Conservation (phyloP, 2,329 filamentous ascomycete genomes). For the Colletotrichum magnum region DNA sequence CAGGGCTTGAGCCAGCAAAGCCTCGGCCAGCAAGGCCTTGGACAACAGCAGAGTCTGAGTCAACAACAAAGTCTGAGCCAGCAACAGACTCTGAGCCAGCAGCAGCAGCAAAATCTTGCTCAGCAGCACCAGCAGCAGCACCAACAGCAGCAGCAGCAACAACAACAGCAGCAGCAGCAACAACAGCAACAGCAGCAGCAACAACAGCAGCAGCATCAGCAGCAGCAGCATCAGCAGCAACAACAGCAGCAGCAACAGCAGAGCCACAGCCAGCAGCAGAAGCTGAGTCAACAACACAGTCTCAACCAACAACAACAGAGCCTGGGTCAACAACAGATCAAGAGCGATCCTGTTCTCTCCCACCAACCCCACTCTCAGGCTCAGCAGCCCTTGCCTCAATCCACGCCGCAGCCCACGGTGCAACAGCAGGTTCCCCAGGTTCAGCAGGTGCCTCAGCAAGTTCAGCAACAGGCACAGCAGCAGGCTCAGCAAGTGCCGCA, state of each 20-base stretch:
- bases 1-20: slow-evolving; percentile 46
- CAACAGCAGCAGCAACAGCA: slow-evolving; percentile 49
- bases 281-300: slow-evolving; percentile 49
- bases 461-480: slow-evolving; percentile 50
- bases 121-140: slow-evolving; percentile 47
- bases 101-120: slow-evolving; percentile 46
- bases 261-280: slow-evolving; percentile 49
- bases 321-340: slow-evolving; percentile 46
- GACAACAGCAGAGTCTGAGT: slow-evolving; percentile 47
- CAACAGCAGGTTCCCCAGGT: slow-evolving; percentile 38
- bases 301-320: slow-evolving; percentile 49
- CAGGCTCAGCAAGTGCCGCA: slow-evolving; percentile 45
- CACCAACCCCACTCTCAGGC: slow-evolving; percentile 30
- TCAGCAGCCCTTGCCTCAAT: slow-evolving; percentile 36
- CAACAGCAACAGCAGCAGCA: slow-evolving; percentile 1
- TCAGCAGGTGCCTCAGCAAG: slow-evolving; percentile 42
- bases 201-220: slow-evolving; percentile 43
- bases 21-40: slow-evolving; percentile 46
- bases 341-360: slow-evolving; percentile 42
- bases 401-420: slow-evolving; percentile 39
- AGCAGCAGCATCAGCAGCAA: slow-evolving; percentile 44
- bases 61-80: slow-evolving; percentile 51
- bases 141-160: slow-evolving; percentile 48
- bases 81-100: slow-evolving; percentile 48
- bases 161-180: slow-evolving; percentile 46